Evolutionary conservation across 768 basidiomycete species (phyloP).

Genomic region (Boletus tomentosulus): DNA sequence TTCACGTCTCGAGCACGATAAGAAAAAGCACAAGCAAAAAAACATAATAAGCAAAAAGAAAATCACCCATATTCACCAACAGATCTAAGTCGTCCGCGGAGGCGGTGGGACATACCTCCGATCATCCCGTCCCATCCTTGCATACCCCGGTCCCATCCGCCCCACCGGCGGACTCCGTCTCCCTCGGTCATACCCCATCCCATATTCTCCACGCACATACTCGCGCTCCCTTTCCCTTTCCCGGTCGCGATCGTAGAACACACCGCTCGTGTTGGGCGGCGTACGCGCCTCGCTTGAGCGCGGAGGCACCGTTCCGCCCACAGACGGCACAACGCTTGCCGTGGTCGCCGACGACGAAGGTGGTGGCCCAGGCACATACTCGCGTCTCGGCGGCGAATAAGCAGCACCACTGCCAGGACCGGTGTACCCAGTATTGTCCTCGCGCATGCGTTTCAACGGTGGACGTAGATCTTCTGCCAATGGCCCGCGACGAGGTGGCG

Average conservation of each 20-base stretch:
- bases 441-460: slow-evolving; percentile 42
- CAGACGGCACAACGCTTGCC: background rate
- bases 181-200: background rate
- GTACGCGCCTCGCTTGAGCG: slow-evolving; percentile 17
- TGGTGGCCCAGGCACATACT: slow-evolving; percentile 21
- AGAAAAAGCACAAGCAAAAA: background rate
- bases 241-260: slow-evolving; percentile 31
- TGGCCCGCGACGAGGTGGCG: slow-evolving; percentile 32
- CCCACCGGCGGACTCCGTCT: background rate
- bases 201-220: slow-evolving; percentile 1
- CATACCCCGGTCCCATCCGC: background rate
- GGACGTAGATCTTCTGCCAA: slow-evolving; percentile 39
- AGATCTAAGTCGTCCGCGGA: background rate
- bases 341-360: slow-evolving; percentile 17
- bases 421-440: slow-evolving; percentile 32
- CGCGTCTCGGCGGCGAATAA: slow-evolving; percentile 32
- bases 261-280: slow-evolving; percentile 25
- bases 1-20: background rate
- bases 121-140: background rate
- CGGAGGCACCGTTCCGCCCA: background rate
- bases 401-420: background rate
- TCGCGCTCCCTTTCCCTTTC: slow-evolving; percentile 7
- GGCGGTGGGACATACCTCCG: background rate
- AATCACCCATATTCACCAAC: background rate
- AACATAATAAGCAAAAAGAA: background rate